phyloP scores from a whole-genome alignment of 1,284 basidiomycete genomes.

The Garcileccinum viscosum region DNA sequence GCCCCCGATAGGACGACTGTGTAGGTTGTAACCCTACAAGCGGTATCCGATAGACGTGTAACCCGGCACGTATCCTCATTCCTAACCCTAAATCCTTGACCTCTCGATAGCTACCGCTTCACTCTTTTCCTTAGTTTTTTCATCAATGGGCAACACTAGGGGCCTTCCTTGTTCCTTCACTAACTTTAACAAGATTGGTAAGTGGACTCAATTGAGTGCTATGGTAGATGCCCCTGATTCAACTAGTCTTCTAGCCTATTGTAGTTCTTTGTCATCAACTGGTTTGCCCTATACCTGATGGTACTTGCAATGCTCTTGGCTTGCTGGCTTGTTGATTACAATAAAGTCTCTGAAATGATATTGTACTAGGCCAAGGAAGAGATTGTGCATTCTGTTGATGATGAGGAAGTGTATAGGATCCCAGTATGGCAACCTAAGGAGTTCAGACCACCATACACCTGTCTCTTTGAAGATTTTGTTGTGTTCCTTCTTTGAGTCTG shows the following conservation, averaged over 20 bases:
- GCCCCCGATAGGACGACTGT: too few relatives aligned
- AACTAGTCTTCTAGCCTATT: neutral
- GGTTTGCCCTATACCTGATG: neutral
- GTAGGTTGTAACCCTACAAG: too few relatives aligned
- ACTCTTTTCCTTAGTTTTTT: neutral
- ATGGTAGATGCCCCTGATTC: neutral
- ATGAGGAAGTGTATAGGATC: slow-evolving; percentile 37
- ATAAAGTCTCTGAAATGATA: neutral
- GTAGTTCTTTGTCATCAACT: neutral
- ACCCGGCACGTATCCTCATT: too few relatives aligned
- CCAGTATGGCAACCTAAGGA: slow-evolving; percentile 47
- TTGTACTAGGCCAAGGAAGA: slow-evolving; percentile 22
- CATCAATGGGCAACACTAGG: neutral
- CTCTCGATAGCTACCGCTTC: too few relatives aligned
- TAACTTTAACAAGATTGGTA: neutral
- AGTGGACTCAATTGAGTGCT: neutral
- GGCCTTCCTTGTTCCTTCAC: neutral
- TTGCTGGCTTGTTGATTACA: neutral
- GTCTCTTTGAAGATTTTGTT: neutral
- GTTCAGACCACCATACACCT: slow-evolving; percentile 39
- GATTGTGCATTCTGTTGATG: slow-evolving; percentile 46
- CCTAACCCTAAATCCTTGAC: too few relatives aligned
- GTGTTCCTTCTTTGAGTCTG: neutral
- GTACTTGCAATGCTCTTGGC: neutral
- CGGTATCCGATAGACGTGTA: too few relatives aligned